These are phyloP conservation scores for Naganishia liquefaciens DNA, from an alignment of 1,284 basidiomycete species.

Conservation along the genomic window DNA sequence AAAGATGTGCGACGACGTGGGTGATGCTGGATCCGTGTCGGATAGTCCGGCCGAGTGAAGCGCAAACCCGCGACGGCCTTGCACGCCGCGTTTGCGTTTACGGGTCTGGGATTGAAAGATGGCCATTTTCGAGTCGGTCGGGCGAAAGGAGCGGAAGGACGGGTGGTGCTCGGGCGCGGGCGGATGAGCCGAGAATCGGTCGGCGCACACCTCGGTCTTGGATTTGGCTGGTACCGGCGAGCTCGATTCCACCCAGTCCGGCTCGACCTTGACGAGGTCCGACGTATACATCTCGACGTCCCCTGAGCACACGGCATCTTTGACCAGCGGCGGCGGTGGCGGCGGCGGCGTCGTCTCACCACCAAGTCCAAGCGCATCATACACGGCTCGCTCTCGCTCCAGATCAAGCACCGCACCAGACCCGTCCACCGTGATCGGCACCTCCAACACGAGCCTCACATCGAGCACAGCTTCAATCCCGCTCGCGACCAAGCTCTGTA, in stretches of 20 bases:
- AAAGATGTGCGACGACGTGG: slow-evolving; percentile 14
- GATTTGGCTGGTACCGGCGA: too few species aligned
- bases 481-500: not conserved
- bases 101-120: slow-evolving; percentile 22
- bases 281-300: not conserved
- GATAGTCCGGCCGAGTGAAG: not conserved
- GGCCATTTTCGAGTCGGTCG: slow-evolving; percentile 15
- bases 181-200: not conserved
- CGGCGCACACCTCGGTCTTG: too few species aligned
- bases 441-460: slow-evolving; percentile 1
- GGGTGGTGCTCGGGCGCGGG: not conserved
- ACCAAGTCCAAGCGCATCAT: not conserved
- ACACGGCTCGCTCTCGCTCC: slow-evolving; percentile 7
- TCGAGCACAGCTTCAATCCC: not conserved
- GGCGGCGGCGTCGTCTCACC: too few species aligned
- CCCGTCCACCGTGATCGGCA: not conserved
- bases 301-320: not conserved
- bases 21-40: not conserved
- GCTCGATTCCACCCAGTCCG: not conserved
- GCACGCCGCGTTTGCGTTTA: slow-evolving; percentile 3
- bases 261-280: slow-evolving; percentile 4
- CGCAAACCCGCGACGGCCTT: not conserved
- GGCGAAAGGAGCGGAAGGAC: slow-evolving; percentile 14
- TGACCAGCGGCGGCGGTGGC: too few species aligned
- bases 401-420: not conserved